These are phyloP conservation scores for Solanum arcanum DNA, from an alignment of 257 asterid species.

Conservation along the genomic window DNA sequence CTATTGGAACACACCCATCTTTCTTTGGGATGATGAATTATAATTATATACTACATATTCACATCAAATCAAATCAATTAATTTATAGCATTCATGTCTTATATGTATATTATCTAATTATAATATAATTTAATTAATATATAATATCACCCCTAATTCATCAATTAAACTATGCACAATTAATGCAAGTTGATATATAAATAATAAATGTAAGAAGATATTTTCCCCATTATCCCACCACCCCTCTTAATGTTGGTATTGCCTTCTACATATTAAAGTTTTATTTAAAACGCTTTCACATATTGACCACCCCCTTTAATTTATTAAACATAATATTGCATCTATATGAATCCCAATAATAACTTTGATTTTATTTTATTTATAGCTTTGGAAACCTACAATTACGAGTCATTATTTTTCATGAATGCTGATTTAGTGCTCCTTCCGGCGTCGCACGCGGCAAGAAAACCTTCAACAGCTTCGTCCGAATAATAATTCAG, in stretches of 20 bases:
- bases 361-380: neutral
- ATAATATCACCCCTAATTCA: neutral
- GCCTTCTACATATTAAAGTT: neutral
- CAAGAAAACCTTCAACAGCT: too few relatives aligned
- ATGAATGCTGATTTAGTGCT: neutral
- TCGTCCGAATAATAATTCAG: too few relatives aligned
- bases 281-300: neutral
- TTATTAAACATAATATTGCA: neutral
- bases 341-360: neutral
- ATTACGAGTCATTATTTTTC: neutral
- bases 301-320: neutral
- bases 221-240: neutral
- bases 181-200: neutral
- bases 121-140: neutral
- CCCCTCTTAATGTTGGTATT: neutral
- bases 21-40: neutral
- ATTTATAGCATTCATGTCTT: neutral
- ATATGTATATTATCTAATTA: neutral
- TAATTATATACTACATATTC: neutral
- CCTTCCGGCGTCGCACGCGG: too few relatives aligned
- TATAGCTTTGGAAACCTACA: neutral
- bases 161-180: neutral
- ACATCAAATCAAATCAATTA: neutral
- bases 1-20: neutral
- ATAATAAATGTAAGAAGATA: neutral